phyloP scores from a whole-genome alignment of 2,329 filamentous ascomycete species.

The Alternaria gaisen region DNA sequence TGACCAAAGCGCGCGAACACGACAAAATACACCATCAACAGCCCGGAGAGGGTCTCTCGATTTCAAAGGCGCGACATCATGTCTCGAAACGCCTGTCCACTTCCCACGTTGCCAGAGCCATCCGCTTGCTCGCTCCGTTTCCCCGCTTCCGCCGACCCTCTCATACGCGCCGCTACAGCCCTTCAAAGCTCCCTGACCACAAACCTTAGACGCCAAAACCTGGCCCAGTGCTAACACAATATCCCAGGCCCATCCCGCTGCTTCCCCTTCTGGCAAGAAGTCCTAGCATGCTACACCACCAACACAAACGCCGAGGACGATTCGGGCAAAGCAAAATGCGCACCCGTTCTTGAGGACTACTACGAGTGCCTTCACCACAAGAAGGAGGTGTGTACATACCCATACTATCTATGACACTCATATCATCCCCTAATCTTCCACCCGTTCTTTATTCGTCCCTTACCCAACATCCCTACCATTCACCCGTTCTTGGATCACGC shows the following conservation, averaged over 20 bases:
- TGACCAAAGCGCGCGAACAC: not conserved
- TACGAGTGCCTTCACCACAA: slow-evolving; percentile 98
- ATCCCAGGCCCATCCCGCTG: slow-evolving; percentile 75
- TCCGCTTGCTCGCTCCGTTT: not conserved
- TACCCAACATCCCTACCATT: not conserved
- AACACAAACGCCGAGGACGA: slow-evolving; percentile 83
- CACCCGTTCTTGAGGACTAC: slow-evolving; percentile 89
- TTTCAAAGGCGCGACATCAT: no score
- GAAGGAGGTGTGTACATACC: slow-evolving; percentile 80
- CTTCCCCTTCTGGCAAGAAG: slow-evolving; percentile 99
- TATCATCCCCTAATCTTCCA: not conserved
- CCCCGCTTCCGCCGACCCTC: not conserved
- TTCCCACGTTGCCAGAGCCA: no score
- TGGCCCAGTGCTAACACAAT: not conserved
- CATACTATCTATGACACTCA: no score
- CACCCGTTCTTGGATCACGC: not conserved
- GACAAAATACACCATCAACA: not conserved
- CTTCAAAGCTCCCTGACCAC: not conserved
- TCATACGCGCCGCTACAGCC: not conserved
- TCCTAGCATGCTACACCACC: slow-evolving; percentile 97
- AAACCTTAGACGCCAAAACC: no score
- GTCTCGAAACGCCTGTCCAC: accelerated
- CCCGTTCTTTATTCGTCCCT: not conserved
- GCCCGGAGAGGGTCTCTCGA: not conserved
- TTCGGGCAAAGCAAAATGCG: slow-evolving; percentile 87